Base-by-base conservation (phyloP, 179 eudicot species). In the Drosera spatulata region DNA sequence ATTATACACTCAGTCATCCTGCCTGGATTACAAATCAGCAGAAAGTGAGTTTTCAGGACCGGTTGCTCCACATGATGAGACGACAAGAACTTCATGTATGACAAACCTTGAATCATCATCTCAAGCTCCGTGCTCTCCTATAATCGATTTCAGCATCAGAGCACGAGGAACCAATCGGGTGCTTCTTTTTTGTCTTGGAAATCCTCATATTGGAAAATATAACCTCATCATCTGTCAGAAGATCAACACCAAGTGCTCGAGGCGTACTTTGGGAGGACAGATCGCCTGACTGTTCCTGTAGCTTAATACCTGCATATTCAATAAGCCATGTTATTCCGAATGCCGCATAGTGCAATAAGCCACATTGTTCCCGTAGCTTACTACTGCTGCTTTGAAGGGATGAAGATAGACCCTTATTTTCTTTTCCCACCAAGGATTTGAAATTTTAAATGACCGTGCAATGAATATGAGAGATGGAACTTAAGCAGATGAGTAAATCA, bases 71-170 rank as follows among this genome's bases (percentile, higher is more conserved):
- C 58, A 55, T 3, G 58, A 40, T 46, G 11, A 3, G 50, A 40
- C 37, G 15, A 57, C 60, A n/a, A 54, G 58, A 56, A 72, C 66
- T 58, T 78, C 78, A 65, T 75, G 33, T 22, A 22, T 22, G 33
- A 22, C 33, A 22, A 22, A 22, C 33, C 33, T 22, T 22, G 33
- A 22, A 77, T 64, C 81, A 69, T 74, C 86, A 87, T 61, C 89
- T 81, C 79, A 84, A 76, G 69, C 89, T 91, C 70, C 86, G 66
- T 37, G 85, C 95, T 78, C 98, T 88, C 70, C 95, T 85, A 62
- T 91, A 91, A 65, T 91, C 98, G 49, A 91, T 73, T 69, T 91
- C 98, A 57, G 98, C 96, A 72, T 91, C 98, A 0, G 98, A 91
- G 77, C 81, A 80, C 56, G 95, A 85, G 38, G 71, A 73, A 41